Evolutionary conservation across 2,329 filamentous ascomycete genomes (phyloP).

Genomic region (Diaporthe australafricana): DNA sequence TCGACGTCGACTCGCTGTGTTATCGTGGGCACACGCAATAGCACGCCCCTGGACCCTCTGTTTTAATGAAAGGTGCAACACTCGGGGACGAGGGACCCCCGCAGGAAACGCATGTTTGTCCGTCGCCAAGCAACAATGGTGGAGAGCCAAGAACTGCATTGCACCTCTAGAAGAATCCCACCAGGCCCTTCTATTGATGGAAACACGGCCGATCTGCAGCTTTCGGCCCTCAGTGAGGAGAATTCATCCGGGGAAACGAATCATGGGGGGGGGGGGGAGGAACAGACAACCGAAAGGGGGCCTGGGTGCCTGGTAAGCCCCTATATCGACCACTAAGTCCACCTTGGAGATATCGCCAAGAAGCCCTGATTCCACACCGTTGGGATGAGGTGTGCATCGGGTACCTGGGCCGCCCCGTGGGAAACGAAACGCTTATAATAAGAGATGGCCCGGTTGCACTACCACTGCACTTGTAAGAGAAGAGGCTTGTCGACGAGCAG

Average conservation of each 20-base stretch:
- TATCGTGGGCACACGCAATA: slow-evolving; percentile 10
- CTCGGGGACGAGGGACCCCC: background rate
- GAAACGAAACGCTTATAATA: slow-evolving; percentile 16
- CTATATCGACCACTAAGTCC: slow-evolving; percentile 15
- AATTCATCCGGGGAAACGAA: slow-evolving; percentile 16
- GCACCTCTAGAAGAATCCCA: slow-evolving; percentile 19
- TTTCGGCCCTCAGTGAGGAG: slow-evolving; percentile 1
- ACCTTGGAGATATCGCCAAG: slow-evolving; percentile 18
- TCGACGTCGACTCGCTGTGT: background rate
- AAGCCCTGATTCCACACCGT: slow-evolving; percentile 11
- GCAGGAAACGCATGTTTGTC: slow-evolving; percentile 16
- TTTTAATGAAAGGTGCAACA: slow-evolving; percentile 10
- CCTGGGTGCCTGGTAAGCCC: background rate
- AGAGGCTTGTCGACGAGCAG: background rate
- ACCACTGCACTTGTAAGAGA: background rate
- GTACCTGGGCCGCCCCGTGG: background rate
- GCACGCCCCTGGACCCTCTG: slow-evolving; percentile 21
- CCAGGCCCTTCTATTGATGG: slow-evolving; percentile 23
- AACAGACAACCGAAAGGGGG: slow-evolving; percentile 2
- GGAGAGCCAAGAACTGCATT: slow-evolving; percentile 26
- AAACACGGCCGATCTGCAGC: slow-evolving; percentile 14
- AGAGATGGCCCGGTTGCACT: slow-evolving; percentile 11
- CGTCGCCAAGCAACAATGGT: slow-evolving; percentile 25
- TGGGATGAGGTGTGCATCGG: slow-evolving; percentile 15
- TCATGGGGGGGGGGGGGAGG: background rate